phyloP scores from a whole-genome alignment of 164 flowering plant genomes.

The Annona squamosa region DNA sequence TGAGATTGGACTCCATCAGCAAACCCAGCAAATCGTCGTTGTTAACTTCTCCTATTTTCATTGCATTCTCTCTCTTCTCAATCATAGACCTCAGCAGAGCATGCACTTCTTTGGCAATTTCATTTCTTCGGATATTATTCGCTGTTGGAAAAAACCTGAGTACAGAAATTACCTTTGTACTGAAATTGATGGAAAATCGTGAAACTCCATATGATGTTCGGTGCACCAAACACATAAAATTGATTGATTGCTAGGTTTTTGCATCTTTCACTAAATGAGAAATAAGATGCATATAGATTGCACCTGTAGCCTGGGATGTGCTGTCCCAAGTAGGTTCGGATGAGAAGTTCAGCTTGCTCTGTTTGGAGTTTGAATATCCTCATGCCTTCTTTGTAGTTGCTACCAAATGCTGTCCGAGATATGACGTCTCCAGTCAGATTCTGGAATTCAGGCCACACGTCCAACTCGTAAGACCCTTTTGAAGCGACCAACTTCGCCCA shows the following conservation, averaged over 20 bases:
- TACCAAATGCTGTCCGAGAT: conserved; percentile 8
- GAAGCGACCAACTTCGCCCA: conserved; percentile 3
- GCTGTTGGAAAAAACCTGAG: conserved; percentile 11
- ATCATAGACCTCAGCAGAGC: conserved; percentile 3
- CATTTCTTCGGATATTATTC: conserved; percentile 4
- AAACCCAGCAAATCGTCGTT: conserved; percentile 13
- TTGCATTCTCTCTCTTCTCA: conserved; percentile 9
- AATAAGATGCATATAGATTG: no score
- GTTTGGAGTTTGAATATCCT: conserved; percentile 18
- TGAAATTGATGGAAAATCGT: neutral
- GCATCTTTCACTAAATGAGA: no score
- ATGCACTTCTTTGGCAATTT: conserved; percentile 3
- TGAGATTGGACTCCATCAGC: conserved; percentile 6
- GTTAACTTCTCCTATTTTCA: conserved; percentile 4
- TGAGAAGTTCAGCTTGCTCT: neutral
- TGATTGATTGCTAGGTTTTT: neutral
- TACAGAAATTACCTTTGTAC: neutral
- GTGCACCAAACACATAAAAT: neutral
- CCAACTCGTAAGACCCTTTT: conserved; percentile 8
- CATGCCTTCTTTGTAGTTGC: conserved; percentile 10
- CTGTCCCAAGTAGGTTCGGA: conserved; percentile 6
- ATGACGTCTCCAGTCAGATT: conserved; percentile 6
- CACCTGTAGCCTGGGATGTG: conserved; percentile 41
- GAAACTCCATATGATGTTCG: no score
- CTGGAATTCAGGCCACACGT: conserved; percentile 21